Percentiles rank a stretch among this genome's conserved stretches.
Evolutionary conservation across 2,329 filamentous ascomycete species (phyloP).

Genomic region (Didymella pinodella): DNA sequence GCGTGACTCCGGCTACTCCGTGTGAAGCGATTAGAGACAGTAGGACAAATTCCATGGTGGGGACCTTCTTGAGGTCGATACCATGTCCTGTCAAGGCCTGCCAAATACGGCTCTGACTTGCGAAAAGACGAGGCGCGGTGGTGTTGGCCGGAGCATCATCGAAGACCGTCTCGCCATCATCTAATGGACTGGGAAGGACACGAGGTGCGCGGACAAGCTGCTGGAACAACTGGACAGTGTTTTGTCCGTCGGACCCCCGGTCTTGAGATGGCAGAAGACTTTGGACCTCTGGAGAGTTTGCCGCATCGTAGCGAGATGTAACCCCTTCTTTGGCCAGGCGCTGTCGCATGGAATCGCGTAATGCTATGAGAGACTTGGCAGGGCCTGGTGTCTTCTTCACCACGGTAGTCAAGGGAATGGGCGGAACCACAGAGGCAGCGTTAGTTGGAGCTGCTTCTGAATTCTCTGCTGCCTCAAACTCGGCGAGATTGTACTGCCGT

Average conservation of each 20-base stretch:
- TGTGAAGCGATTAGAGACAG: constrained; percentile 66
- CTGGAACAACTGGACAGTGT: neutral
- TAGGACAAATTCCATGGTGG: constrained; percentile 63
- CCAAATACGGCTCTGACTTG: constrained; percentile 66
- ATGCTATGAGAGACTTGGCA: constrained; percentile 26
- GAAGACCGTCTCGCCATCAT: constrained; percentile 31
- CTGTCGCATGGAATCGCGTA: constrained; percentile 33
- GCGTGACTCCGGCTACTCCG: constrained; percentile 63
- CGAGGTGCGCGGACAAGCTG: constrained; percentile 22
- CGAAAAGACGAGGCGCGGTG: constrained; percentile 47
- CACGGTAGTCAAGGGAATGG: neutral
- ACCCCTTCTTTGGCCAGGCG: constrained; percentile 25
- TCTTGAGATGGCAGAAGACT: neutral
- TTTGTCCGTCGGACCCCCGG: neutral
- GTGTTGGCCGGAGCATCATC: constrained; percentile 34
- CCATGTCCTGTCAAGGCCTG: constrained; percentile 67
- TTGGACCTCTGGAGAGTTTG: neutral
- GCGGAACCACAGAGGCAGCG: neutral
- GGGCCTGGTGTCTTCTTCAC: constrained; percentile 6
- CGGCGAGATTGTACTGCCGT: constrained; percentile 36
- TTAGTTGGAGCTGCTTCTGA: constrained; percentile 12
- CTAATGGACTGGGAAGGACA: constrained; percentile 17
- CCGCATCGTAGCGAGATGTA: neutral
- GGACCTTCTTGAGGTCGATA: constrained; percentile 62
- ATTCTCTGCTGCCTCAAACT: constrained; percentile 46